Base-by-base conservation (phyloP, 768 basidiomycete species). In the Tulasnella sp. region DNA sequence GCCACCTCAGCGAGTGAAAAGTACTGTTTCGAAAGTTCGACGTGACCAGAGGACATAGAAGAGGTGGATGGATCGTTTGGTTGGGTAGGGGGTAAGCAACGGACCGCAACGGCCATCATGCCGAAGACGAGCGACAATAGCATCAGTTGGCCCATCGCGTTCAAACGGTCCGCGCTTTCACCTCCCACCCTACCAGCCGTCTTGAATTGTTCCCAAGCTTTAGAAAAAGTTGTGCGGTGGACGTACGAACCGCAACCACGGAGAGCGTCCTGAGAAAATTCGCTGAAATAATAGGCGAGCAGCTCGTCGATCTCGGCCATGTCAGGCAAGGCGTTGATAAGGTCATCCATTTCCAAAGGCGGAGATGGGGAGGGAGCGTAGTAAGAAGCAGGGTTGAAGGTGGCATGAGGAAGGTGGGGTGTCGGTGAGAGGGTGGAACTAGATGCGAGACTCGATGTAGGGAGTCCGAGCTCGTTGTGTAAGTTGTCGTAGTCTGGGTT, bases 181-280 rank as follows among this genome's bases (percentile, higher is more conserved):
- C 39, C 71, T 66, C 32, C 84, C 84, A 25, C 19, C 41, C 27
- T 25, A 21, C 15, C 36, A 21, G 35, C 19, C 5, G 70, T 75
- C 67, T 86, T 88, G 73, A 83, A 88, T 27, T 78, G 79, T 29
- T 77, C 73, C 86, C 86, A 90, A 19, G 81, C 79, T 25, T 73
- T 68, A 9, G 70, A 69, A 65, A 89, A 85, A 12, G 79, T 71
- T 1, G 70, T 57, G 53, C 81, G 75, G 67, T 86, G 82, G 59
- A 89, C 77, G 65, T 86, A 82, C 37, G 84, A 80, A 68, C n/a
- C n/a, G n/a, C n/a, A n/a, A n/a, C n/a, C n/a, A n/a, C n/a, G n/a
- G n/a, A n/a, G n/a, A n/a, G n/a, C n/a, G n/a, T n/a, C n/a, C n/a
- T 87, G 86, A 51, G 88, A 79, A 86, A 86, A 90, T 68, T 84